A percentile compares a stretch with the other conserved stretches of the same genome.
Evolutionary conservation across 768 basidiomycete species (phyloP).

Genomic region (Pleurotus ostreatus): DNA sequence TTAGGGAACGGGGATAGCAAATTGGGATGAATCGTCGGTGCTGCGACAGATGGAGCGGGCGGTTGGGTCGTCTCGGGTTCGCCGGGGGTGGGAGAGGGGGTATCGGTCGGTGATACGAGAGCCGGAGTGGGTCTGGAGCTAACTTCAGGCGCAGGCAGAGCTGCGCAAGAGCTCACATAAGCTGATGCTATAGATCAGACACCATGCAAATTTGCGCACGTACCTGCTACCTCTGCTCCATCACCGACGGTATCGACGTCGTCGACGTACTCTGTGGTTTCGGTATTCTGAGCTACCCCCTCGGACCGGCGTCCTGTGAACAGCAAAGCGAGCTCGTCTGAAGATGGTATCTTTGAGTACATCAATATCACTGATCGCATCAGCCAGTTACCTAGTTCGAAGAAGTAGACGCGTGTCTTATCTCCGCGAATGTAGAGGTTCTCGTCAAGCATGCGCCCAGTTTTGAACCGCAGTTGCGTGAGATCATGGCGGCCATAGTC

Average conservation of each 20-base stretch:
- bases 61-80: conserved; percentile 5
- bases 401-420: conserved; percentile 97
- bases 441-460: conserved; percentile 80
- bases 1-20: conserved; percentile 28
- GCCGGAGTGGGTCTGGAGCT: neutral
- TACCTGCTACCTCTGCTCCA: neutral
- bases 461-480: conserved; percentile 91
- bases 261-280: conserved; percentile 29
- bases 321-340: conserved; percentile 76
- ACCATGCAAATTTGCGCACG: too few relatives aligned
- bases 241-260: conserved; percentile 27
- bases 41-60: conserved; percentile 2
- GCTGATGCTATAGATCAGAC: too few relatives aligned
- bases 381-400: conserved; percentile 63
- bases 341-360: neutral
- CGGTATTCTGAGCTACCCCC: conserved; percentile 17
- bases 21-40: conserved; percentile 30
- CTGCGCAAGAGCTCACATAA: too few relatives aligned
- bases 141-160: too few relatives aligned
- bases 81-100: conserved; percentile 1
- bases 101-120: neutral
- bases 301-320: conserved; percentile 59
- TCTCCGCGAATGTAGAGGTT: conserved; percentile 97
- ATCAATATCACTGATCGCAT: neutral
- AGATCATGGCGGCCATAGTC: conserved; percentile 97